Evolutionary conservation across 768 basidiomycete genomes (phyloP), one percentile per base, ranked within the genome.

Genomic region (Amanita muscaria): DNA sequence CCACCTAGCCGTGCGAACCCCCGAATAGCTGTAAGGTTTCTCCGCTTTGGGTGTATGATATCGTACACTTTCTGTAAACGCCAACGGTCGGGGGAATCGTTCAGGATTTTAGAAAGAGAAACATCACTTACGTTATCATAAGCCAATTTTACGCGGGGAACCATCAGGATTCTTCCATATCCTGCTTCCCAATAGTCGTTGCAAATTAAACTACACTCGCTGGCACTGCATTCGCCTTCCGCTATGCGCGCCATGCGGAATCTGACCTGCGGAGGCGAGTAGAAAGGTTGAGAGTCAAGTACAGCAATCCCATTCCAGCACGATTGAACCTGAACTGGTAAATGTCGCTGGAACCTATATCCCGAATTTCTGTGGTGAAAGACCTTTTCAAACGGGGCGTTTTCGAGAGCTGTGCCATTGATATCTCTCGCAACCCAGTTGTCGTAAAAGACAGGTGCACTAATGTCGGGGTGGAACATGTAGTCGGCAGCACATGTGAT

Each of bases 241-340:
- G 70, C 72, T 42, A 98, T 76, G 44, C 71, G 73, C 3, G 96
- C 96, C 96, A 99, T 99, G 22, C 96, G 76, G 77, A 99, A 99
- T 44, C 79, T 76, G 47, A 97, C 85, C 52, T 89, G 89, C 7
- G 91, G 88, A 0, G 88, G 86, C 2, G 73, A 69, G 65, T 99
- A 99, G 66, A 99, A 86, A 5, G 96, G 96, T 8, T 85, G 92
- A 0, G 96, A 92, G 59, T 98, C 96, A 43, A 98, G 74, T 6
- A 99, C 69, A 25, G 94, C 93, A 53, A 98, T 84, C 14, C 96
- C 96, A 60, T 98, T 99, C 96, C 96, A 98, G 65, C 94, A 99
- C 3, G 86, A 84, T 66, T 98, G 94, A 19, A 98, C 90, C 59
- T 99, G 96, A 16, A 98, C 68, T 0, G 96, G 94, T 1, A 99